Conservation (phyloP, 2,329 filamentous ascomycete genomes). For the Xenoacremonium recifei region DNA sequence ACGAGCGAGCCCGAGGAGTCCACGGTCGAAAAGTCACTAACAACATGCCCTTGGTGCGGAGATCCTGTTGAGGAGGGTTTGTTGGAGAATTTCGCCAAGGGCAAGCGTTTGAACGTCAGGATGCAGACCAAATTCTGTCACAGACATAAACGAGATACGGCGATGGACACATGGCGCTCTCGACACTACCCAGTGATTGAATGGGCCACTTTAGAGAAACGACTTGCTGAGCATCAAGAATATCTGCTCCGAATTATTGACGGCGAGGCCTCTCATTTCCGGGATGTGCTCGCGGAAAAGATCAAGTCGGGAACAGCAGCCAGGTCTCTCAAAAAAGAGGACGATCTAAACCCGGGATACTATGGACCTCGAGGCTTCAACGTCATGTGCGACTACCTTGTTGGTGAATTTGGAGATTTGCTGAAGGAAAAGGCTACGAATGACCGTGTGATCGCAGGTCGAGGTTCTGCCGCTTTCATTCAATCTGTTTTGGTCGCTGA, state of each 20-base stretch:
- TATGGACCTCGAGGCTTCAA: conserved; percentile 76
- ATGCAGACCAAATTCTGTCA: conserved; percentile 64
- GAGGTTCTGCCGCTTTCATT: conserved; percentile 67
- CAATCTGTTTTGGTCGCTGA: conserved; percentile 79
- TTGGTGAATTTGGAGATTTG: conserved; percentile 55
- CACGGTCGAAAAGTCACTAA: conserved; percentile 8
- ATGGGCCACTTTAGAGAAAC: conserved; percentile 60
- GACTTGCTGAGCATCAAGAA: conserved; percentile 56
- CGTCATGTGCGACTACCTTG: conserved; percentile 69
- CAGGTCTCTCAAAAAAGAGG: conserved; percentile 57
- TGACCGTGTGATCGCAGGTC: conserved; percentile 64
- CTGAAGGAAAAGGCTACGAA: conserved; percentile 61
- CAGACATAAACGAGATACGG: conserved; percentile 57
- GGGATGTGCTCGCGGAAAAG: conserved; percentile 52
- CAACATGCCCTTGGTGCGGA: conserved; percentile 67
- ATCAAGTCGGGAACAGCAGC: conserved; percentile 55
- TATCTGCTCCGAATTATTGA: conserved; percentile 60
- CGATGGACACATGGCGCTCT: conserved; percentile 44
- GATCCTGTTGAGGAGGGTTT: conserved; percentile 53
- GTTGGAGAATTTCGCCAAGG: conserved; percentile 51
- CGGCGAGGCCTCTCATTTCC: conserved; percentile 60
- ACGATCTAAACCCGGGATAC: conserved; percentile 71
- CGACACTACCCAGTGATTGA: conserved; percentile 69
- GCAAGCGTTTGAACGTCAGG: conserved; percentile 50
- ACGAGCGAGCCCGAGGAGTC: conserved; percentile 5